Evolutionary conservation across 164 flowering plant genomes (phyloP), one percentile per base, ranked within the genome.

Genomic region (Liriodendron chinense): DNA sequence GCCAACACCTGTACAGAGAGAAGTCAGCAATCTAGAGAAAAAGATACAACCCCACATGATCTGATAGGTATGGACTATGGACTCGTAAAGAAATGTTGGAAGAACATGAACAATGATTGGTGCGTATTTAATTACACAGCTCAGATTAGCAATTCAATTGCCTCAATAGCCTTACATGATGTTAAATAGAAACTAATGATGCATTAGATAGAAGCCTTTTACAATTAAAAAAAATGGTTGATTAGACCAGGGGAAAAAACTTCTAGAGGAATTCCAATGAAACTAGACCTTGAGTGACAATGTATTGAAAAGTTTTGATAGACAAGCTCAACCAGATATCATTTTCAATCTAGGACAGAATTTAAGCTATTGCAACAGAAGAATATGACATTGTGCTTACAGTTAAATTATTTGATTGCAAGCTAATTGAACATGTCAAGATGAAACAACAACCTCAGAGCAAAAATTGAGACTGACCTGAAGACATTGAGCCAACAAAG

Each of bases 401-500:
- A 53, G 59, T 53, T 53, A 53, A 53, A 16, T 49, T 49, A 49
- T 49, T 12, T 49, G 53, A 49, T 7, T 7, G 53, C 53, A 7
- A 49, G 53, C 7, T 49, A 49, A 49, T 7, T 49, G 53, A 49
- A 49, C 10, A 49, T 49, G 10, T 49, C 10, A 49, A 49, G 53
- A 49, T 12, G 10, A 49, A 49, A n/a, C n/a, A 49, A 49, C 53
- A 49, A 7, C 10, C 10, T 7, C 13, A 53, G 59, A 53, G 59
- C 18, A 12, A 53, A 78, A 62, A 50, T 25, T 25, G n/a, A 23
- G 7, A 28, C 61, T 74, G 28, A 94, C 99, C 99, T 83, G 99
- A 81, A 66, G 99, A 92, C 94, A 96, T 75, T 48, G 99, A 96
- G 34, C 99, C 99, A 78, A 91, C 89, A 85, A 96, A 96, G 28